Evolutionary conservation across 2,329 filamentous ascomycete genomes (phyloP).

Genomic region (Trichoderma afroharzianum): DNA sequence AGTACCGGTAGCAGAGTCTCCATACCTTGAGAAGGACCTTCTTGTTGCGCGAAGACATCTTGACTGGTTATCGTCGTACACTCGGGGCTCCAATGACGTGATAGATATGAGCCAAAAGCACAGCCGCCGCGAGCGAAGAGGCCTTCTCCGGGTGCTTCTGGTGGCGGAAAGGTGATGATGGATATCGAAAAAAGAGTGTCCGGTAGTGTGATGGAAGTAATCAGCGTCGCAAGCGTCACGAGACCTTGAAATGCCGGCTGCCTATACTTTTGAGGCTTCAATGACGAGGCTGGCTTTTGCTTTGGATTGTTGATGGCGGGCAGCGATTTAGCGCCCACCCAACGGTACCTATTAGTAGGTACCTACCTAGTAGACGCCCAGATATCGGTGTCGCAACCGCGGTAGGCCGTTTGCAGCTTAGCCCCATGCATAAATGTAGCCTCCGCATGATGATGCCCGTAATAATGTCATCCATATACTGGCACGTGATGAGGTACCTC

Average conservation of each 20-base stretch:
- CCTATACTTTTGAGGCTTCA: constrained; percentile 9
- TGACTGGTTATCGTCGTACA: constrained; percentile 28
- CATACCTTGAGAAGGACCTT: constrained; percentile 85
- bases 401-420: constrained; percentile 23
- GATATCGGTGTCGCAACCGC: constrained; percentile 29
- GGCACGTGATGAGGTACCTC: constrained; percentile 13
- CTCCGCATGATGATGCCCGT: constrained; percentile 3
- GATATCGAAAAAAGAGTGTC: background rate
- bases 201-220: background rate
- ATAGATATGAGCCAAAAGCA: constrained; percentile 24
- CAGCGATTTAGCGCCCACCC: constrained; percentile 2
- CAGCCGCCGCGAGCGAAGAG: constrained; percentile 20
- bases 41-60: constrained; percentile 81
- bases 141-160: background rate
- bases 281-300: constrained; percentile 2
- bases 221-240: constrained; percentile 8
- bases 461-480: background rate
- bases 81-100: constrained; percentile 30
- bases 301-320: constrained; percentile 16
- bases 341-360: constrained; percentile 6
- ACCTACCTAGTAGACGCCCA: background rate
- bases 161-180: background rate
- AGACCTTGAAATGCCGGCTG: constrained; percentile 1
- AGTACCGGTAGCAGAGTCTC: background rate
- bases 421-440: constrained; percentile 27